Evolutionary conservation across 192 early-diverging fungal genomes (phyloP).

Genomic region (Entomortierella chlamydospora): DNA sequence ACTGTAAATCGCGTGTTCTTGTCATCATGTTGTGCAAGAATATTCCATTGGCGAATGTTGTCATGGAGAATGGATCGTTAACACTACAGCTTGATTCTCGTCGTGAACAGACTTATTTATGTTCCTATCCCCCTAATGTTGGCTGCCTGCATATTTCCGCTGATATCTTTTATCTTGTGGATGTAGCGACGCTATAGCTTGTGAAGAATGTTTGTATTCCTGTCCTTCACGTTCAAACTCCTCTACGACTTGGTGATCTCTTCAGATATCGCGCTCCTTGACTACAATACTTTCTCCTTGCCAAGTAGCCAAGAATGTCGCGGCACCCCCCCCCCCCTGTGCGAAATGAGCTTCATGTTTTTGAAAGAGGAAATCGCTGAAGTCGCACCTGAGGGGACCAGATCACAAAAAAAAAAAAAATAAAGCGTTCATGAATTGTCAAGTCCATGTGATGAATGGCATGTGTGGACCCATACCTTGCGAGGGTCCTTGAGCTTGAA

Average conservation of each 20-base stretch:
- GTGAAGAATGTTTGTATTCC: constrained; percentile 19
- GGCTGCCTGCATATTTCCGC: constrained; percentile 12
- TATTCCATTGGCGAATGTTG: constrained; percentile 33
- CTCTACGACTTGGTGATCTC: constrained; percentile 5
- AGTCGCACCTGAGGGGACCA: too few relatives aligned
- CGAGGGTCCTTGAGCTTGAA: too few relatives aligned
- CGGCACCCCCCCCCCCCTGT: constrained; percentile 12
- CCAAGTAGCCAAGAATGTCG: constrained; percentile 17
- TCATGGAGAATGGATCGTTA: constrained; percentile 39
- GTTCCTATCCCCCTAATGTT: constrained; percentile 5
- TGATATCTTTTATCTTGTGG: constrained; percentile 8
- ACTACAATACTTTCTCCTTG: constrained; percentile 12
- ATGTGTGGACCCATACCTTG: too few relatives aligned
- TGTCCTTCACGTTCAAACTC: constrained; percentile 25
- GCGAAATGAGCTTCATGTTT: constrained; percentile 15
- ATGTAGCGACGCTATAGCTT: constrained; percentile 13
- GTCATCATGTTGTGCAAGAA: constrained; percentile 25
- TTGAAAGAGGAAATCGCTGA: constrained; percentile 2
- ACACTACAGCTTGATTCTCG: constrained; percentile 14
- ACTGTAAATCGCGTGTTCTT: constrained; percentile 4
- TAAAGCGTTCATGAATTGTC: too few relatives aligned
- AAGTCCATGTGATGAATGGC: too few relatives aligned
- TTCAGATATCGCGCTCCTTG: constrained; percentile 26
- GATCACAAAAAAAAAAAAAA: too few relatives aligned
- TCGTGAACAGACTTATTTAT: constrained; percentile 2